Base-by-base conservation (phyloP, 495 filamentous ascomycete species). In the Hyaloscypha variabilis region DNA sequence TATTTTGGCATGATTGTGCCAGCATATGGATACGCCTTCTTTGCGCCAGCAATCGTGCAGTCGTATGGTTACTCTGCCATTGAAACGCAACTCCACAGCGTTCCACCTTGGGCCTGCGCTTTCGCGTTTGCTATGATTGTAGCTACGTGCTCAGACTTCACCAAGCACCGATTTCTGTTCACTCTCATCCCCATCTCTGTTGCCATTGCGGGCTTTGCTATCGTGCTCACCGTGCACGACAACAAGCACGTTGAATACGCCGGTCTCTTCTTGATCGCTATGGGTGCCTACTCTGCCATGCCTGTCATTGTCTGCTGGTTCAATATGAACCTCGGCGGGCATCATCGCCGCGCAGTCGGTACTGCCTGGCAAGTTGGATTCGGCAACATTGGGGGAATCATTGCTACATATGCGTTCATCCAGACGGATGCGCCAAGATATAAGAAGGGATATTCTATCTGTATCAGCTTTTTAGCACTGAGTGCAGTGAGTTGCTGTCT, bases 341-440 rank as follows among this genome's bases (percentile, higher is more conserved):
- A 99, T 74, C 91, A 93, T 62, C 84, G 93, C 1, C 84, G 93
- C 19, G 82, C 89, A 49, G 87, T 99, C 3, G 95, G 93, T 8
- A 86, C 87, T 4, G 95, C 91, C 8, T 97, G 90, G 90, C 93
- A 97, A 73, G 79, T 97, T 51, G 93, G 90, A 0, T 96, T 96
- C 68, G 94, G 94, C n/a, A 97, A 97, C 69, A 90, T 93, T 66
- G 94, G 93, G 42, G 95, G 94, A 17, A 96, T 99, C 68, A 93
- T 97, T 62, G 84, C 94, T 0, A 94, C 92, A 0, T 97, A 90
- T 76, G 81, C 87, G 0, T 99, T 98, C 76, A 68, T 95, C 26
- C 69, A 74, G 8, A 87, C 82, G 54, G 92, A 97, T 73, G 87
- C 85, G 2, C 90, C 90, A 6, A 71, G 78, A 2, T 97, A 89